phyloP scores from a whole-genome alignment of 164 flowering plant genomes.

The Echeveria elegans region DNA sequence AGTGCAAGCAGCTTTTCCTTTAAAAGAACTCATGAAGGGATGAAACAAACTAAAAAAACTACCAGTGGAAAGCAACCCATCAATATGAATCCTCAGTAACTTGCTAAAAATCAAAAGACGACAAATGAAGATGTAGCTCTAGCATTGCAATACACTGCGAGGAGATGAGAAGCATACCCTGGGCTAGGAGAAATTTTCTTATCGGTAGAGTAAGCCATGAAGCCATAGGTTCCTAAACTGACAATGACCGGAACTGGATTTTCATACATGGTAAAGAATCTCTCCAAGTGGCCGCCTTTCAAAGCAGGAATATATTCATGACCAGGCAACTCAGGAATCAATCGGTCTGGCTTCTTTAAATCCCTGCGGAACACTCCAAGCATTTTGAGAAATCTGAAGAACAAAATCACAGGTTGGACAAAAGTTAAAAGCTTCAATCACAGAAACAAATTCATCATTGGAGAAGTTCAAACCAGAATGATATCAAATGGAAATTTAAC shows the following conservation, averaged over 20 bases:
- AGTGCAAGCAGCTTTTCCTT: too few species aligned
- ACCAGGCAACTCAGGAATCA: background rate
- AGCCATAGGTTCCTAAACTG: background rate
- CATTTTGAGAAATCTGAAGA: slow-evolving; percentile 1
- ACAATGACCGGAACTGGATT: background rate
- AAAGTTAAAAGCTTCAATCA: background rate
- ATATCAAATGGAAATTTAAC: too few species aligned
- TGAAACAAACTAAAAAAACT: background rate
- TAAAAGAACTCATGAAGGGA: too few species aligned
- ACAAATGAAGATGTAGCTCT: too few species aligned
- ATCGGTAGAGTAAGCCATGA: background rate
- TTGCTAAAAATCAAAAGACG: background rate
- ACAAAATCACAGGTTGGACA: background rate
- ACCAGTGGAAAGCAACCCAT: too few species aligned
- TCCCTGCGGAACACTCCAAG: background rate
- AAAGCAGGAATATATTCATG: slow-evolving; percentile 1
- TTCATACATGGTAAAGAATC: background rate
- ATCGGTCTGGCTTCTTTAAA: background rate
- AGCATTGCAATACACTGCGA: background rate
- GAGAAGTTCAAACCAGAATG: background rate
- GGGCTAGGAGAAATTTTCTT: background rate
- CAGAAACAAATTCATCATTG: background rate
- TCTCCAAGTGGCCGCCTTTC: background rate
- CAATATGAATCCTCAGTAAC: background rate
- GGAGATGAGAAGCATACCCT: background rate